phyloP scores from a whole-genome alignment of 768 basidiomycete species.

The Hypholoma fasciculare region DNA sequence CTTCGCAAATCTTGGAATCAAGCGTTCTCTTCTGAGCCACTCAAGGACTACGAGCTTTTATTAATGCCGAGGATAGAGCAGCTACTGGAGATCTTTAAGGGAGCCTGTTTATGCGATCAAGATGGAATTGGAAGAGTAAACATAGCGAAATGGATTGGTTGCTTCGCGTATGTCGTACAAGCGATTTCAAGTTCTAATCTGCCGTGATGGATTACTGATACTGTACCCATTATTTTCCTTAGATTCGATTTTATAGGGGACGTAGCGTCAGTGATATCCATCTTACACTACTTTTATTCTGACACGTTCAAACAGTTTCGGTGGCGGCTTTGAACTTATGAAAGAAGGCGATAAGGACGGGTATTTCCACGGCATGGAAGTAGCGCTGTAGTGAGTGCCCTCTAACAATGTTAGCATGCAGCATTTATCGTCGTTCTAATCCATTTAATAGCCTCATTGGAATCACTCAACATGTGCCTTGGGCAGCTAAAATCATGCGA shows the following conservation, averaged over 20 bases:
- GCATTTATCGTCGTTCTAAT: too few species aligned
- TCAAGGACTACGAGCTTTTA: slow-evolving; percentile 26
- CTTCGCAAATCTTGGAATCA: slow-evolving; percentile 38
- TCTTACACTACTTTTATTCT: neutral
- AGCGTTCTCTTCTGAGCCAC: slow-evolving; percentile 30
- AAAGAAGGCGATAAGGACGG: slow-evolving; percentile 22
- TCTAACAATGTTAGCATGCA: too few species aligned
- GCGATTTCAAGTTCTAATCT: neutral
- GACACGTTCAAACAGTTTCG: slow-evolving; percentile 22
- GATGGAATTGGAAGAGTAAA: slow-evolving; percentile 23
- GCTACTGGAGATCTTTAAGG: slow-evolving; percentile 19
- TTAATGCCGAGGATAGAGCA: slow-evolving; percentile 21
- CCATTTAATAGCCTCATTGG: slow-evolving; percentile 12
- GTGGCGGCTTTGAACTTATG: slow-evolving; percentile 28
- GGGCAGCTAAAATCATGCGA: slow-evolving; percentile 15
- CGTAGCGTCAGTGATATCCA: slow-evolving; percentile 36
- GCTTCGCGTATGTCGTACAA: slow-evolving; percentile 32
- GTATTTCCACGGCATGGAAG: slow-evolving; percentile 19
- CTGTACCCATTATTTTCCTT: neutral
- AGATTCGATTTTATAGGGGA: slow-evolving; percentile 42
- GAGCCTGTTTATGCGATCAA: slow-evolving; percentile 6
- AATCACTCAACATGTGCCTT: slow-evolving; percentile 23
- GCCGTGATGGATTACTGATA: neutral
- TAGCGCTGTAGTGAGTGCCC: slow-evolving; percentile 16
- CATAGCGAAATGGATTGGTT: slow-evolving; percentile 34